Evolutionary conservation across 2,329 filamentous ascomycete species (phyloP), one percentile per base, ranked within the genome.

Genomic region (Fusarium chuoi): DNA sequence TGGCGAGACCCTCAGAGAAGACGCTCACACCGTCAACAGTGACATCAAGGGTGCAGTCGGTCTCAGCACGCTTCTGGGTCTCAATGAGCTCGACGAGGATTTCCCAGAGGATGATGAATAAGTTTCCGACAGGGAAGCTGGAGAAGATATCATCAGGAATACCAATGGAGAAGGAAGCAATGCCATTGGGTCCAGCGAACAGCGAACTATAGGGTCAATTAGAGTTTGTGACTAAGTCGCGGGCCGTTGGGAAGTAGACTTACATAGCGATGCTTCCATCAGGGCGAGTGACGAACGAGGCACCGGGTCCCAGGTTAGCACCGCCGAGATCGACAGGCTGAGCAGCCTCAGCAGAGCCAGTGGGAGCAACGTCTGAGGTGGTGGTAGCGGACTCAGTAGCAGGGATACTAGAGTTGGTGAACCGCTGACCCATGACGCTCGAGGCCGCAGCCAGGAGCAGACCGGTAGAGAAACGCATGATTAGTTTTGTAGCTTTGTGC

Each of bases 381-480:
- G 64, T 55, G 11, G 62, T 65, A 4, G 61, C 41, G 44, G 52
- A 24, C 33, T 44, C 62, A 28, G 54, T 38, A 15, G 48, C 72
- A 24, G 66, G 42, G 1, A 38, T 35, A 45, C 71, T 70, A 4
- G 56, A 35, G 73, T 75, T 75, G 59, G 72, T 74, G 62, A 74
- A 75, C 2, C 69, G 61, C 69, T 75, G 73, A 14, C 58, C 73
- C 18, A 70, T 24, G 30, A 38, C 69, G 22, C 61, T 44, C 49
- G 73, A 65, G 68, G 71, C 73, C 57, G 62, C 17, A 13, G 65
- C 69, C 73, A 64, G 15, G 35, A 75, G 69, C 11, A 75, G 3
- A 20, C 42, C 49, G 24, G 51, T 36, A 6, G 69, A 35, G 59
- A 75, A 68, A 45, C 73, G 73, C 73, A 75, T 75, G 46, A 68